A percentile compares a stretch with the other conserved stretches of the same genome.
Evolutionary conservation across 192 early-diverging fungal genomes (phyloP).

Genomic region (Coemansia sp.): DNA sequence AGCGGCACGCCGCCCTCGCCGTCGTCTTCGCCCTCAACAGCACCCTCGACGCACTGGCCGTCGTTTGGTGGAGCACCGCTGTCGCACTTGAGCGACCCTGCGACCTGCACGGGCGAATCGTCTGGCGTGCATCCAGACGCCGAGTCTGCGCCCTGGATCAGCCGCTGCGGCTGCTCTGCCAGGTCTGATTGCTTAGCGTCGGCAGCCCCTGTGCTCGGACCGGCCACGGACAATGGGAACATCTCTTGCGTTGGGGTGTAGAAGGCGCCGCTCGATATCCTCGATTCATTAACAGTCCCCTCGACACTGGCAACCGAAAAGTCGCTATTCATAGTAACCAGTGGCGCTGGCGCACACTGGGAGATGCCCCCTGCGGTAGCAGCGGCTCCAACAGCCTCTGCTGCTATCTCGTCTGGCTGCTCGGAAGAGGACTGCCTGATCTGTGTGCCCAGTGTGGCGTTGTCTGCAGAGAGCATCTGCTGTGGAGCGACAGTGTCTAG

Average conservation of each 20-base stretch:
- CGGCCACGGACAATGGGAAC: constrained; percentile 25
- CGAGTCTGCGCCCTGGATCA: constrained; percentile 26
- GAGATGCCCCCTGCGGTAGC: no score
- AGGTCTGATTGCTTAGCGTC: no score
- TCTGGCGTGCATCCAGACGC: constrained; percentile 12
- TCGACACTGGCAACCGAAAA: background rate
- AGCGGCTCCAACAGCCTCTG: no score
- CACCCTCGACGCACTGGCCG: background rate
- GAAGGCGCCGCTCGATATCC: constrained; percentile 7
- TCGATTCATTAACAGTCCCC: background rate
- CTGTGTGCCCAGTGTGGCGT: no score
- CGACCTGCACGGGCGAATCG: constrained; percentile 21
- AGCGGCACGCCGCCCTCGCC: constrained; percentile 1
- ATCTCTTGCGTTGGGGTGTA: constrained; percentile 46
- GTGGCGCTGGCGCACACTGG: background rate
- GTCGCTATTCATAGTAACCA: constrained; percentile 3
- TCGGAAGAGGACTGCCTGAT: no score
- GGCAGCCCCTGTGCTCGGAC: no score
- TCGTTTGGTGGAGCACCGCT: constrained; percentile 9
- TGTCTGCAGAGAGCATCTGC: no score
- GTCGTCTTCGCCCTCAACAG: background rate
- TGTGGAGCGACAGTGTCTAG: no score
- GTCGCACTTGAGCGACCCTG: constrained; percentile 12
- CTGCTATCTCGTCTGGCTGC: no score
- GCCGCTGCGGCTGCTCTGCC: constrained; percentile 2